Percentiles rank a stretch among this genome's conserved stretches.
Conservation (phyloP, 495 filamentous ascomycete species). For the Xylaria scruposa region DNA sequence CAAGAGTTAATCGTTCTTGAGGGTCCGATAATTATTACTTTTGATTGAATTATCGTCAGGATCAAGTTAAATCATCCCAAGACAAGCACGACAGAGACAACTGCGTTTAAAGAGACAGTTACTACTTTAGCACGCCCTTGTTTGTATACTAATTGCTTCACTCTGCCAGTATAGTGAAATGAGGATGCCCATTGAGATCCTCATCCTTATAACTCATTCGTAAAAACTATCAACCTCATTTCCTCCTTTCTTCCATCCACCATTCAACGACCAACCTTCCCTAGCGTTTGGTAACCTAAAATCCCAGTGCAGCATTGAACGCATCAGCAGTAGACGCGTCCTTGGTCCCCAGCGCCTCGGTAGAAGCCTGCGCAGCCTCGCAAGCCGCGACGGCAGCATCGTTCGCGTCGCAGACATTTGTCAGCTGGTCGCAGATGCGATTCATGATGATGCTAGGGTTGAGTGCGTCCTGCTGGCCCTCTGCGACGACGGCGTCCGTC, state of each 20-base stretch:
- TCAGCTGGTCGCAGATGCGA: conserved; percentile 64
- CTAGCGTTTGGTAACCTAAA: conserved; percentile 15
- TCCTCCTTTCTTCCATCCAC: not conserved
- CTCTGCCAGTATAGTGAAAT: too few species aligned
- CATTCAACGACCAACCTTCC: not conserved
- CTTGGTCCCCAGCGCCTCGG: conserved; percentile 43
- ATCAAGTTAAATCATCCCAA: too few species aligned
- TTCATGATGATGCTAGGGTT: conserved; percentile 68
- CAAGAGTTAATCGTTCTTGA: not conserved
- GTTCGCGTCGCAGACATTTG: conserved; percentile 60
- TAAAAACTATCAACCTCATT: not conserved
- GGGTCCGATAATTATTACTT: not conserved
- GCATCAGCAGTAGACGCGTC: conserved; percentile 46
- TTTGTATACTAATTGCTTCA: too few species aligned
- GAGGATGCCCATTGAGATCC: too few species aligned
- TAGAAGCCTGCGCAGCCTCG: conserved; percentile 48
- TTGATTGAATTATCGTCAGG: not conserved
- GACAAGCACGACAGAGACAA: too few species aligned
- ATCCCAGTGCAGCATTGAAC: conserved; percentile 48
- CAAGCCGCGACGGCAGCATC: conserved; percentile 56
- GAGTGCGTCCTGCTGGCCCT: conserved; percentile 56
- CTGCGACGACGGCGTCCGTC: conserved; percentile 51
- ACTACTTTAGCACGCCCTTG: too few species aligned
- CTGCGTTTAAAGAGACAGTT: too few species aligned
- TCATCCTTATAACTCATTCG: not conserved